phyloP scores from a whole-genome alignment of 2,329 filamentous ascomycete species.

The Nothophoma quercina region DNA sequence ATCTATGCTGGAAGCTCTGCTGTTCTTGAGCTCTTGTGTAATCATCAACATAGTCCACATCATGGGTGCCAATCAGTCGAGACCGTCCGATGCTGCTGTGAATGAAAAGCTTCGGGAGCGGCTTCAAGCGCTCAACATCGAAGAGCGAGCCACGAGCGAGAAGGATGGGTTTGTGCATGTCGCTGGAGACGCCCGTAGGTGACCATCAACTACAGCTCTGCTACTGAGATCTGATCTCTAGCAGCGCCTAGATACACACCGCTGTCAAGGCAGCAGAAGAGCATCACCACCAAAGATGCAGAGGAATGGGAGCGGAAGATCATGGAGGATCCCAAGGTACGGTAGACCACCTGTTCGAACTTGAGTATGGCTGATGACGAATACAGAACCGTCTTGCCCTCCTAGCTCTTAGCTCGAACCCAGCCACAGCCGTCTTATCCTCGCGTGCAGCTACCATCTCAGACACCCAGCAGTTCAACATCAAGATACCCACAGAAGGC shows the following conservation, averaged over 20 bases:
- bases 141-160: constrained; percentile 51
- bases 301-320: constrained; percentile 68
- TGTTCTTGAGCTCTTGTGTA: constrained; percentile 1
- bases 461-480: constrained; percentile 83
- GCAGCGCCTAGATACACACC: constrained; percentile 39
- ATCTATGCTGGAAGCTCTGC: constrained; percentile 2
- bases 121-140: constrained; percentile 56
- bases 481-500: constrained; percentile 82
- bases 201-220: not conserved
- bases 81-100: constrained; percentile 44
- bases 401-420: constrained; percentile 72
- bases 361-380: not conserved
- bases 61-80: constrained; percentile 48
- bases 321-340: constrained; percentile 70
- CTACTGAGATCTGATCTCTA: not conserved
- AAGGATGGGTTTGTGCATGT: constrained; percentile 64
- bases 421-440: constrained; percentile 71
- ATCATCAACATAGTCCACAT: constrained; percentile 8
- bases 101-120: constrained; percentile 52
- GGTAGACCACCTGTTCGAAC: not conserved
- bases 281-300: constrained; percentile 61
- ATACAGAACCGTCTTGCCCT: constrained; percentile 74
- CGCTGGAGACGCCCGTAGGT: constrained; percentile 53
- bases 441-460: constrained; percentile 68
- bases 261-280: constrained; percentile 36